phyloP scores from a whole-genome alignment of 768 basidiomycete genomes.

The Brasilioporus rufonigricans region DNA sequence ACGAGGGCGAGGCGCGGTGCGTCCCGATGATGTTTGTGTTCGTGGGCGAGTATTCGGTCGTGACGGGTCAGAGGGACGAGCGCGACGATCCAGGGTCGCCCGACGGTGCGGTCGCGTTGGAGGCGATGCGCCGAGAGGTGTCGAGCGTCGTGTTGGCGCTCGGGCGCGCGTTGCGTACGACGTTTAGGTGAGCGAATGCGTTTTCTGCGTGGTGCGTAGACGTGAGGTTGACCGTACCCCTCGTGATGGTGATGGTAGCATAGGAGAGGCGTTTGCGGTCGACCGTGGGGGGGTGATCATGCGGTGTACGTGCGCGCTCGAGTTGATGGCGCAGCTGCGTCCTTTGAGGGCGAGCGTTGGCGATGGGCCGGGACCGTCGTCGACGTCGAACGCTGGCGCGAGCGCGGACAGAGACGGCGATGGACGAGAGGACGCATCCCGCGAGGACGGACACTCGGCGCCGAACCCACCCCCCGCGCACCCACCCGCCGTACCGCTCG shows the following conservation, averaged over 20 bases:
- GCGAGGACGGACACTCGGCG: not conserved
- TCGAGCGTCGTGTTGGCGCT: not conserved
- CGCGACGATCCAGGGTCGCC: too few species aligned
- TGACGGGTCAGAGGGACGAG: too few species aligned
- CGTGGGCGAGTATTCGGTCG: constrained; percentile 27
- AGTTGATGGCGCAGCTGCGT: constrained; percentile 17
- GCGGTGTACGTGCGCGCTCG: constrained; percentile 25
- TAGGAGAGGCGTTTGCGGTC: constrained; percentile 20
- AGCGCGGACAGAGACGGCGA: not conserved
- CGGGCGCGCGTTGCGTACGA: not conserved
- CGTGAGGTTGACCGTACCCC: too few species aligned
- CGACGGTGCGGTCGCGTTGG: too few species aligned
- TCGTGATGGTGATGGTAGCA: too few species aligned
- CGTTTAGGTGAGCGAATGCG: not conserved
- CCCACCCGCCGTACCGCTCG: constrained; percentile 25
- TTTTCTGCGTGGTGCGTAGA: too few species aligned
- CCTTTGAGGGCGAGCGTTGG: constrained; percentile 1
- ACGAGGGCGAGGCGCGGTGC: too few species aligned
- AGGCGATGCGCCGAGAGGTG: too few species aligned
- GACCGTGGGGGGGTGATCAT: constrained; percentile 21
- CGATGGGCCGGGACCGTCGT: too few species aligned
- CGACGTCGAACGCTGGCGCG: too few species aligned
- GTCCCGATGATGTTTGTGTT: constrained; percentile 20
- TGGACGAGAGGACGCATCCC: not conserved
- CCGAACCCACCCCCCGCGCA: not conserved